phyloP scores from a whole-genome alignment of 192 early-diverging fungal species.

The Umbelopsis vinacea region DNA sequence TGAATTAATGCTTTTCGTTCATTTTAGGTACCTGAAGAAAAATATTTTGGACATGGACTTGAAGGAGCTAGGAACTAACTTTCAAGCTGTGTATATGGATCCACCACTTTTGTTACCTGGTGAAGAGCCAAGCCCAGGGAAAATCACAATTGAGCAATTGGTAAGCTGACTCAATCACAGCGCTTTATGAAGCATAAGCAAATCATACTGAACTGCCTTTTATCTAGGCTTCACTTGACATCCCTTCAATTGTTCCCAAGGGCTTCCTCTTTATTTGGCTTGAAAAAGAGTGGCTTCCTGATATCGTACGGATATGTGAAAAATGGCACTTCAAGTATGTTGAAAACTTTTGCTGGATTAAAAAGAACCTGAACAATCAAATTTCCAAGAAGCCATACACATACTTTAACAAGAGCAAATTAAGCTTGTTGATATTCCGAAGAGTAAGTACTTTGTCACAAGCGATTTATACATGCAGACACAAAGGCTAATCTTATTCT shows the following conservation, averaged over 20 bases:
- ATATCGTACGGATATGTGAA: conserved; percentile 74
- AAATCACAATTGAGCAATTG: conserved; percentile 70
- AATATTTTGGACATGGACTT: conserved; percentile 54
- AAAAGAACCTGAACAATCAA: conserved; percentile 79
- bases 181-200: conserved; percentile 27
- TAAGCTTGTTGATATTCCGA: conserved; percentile 88
- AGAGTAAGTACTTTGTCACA: conserved; percentile 38
- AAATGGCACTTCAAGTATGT: conserved; percentile 92
- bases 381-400: conserved; percentile 68
- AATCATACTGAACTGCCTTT: not conserved
- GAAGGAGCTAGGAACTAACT: conserved; percentile 65
- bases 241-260: conserved; percentile 65
- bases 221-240: conserved; percentile 49
- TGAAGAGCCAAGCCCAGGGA: conserved; percentile 59
- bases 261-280: conserved; percentile 96
- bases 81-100: conserved; percentile 90
- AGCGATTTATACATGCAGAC: not conserved
- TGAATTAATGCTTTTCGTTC: not conserved
- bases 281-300: conserved; percentile 90
- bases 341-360: conserved; percentile 98
- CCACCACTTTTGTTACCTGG: conserved; percentile 80
- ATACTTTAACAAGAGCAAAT: conserved; percentile 89
- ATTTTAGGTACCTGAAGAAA: conserved; percentile 12
- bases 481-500: not conserved
- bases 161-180: conserved; percentile 29